Evolutionary conservation across 2,329 filamentous ascomycete species (phyloP).

Genomic region (Xenoacremonium recifei): DNA sequence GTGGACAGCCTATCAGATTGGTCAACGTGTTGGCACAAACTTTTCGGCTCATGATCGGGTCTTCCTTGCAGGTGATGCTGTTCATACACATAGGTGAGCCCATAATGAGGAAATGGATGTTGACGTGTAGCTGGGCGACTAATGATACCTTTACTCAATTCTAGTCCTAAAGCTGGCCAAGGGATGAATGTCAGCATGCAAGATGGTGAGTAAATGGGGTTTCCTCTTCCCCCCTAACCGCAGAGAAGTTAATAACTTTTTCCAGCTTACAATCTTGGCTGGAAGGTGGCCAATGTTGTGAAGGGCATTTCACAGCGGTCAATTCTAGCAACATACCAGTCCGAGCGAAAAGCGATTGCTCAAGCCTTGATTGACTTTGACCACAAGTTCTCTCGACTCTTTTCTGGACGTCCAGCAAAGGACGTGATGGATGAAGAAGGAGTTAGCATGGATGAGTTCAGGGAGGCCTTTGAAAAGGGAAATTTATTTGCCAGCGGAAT

Average conservation of each 20-base stretch:
- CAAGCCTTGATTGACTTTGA: conserved; percentile 66
- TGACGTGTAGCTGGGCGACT: conserved; percentile 7
- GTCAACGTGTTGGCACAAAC: conserved; percentile 58
- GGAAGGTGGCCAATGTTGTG: conserved; percentile 51
- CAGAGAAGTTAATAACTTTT: background rate
- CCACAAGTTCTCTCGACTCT: conserved; percentile 54
- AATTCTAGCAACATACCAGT: conserved; percentile 50
- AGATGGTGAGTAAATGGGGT: conserved; percentile 46
- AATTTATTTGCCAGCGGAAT: conserved; percentile 33
- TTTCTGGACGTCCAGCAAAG: conserved; percentile 51
- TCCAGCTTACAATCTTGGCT: conserved; percentile 47
- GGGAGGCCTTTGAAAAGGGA: conserved; percentile 59
- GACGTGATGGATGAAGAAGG: conserved; percentile 61
- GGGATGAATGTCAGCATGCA: conserved; percentile 75
- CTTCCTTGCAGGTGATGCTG: conserved; percentile 70
- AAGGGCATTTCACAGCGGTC: conserved; percentile 41
- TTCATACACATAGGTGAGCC: conserved; percentile 53
- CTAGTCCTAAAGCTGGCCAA: conserved; percentile 64
- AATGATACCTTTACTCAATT: conserved; percentile 57
- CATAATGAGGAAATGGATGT: too few relatives aligned
- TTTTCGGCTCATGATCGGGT: conserved; percentile 58
- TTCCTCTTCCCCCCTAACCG: background rate
- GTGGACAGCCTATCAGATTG: conserved; percentile 54
- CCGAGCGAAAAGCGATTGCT: conserved; percentile 58
- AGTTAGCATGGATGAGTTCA: conserved; percentile 62